A percentile compares a stretch with the other conserved stretches of the same genome.
These are phyloP conservation scores for Hsuehochloa calcarea DNA, from an alignment of 176 grass and related monocot species.

Conservation along the genomic window DNA sequence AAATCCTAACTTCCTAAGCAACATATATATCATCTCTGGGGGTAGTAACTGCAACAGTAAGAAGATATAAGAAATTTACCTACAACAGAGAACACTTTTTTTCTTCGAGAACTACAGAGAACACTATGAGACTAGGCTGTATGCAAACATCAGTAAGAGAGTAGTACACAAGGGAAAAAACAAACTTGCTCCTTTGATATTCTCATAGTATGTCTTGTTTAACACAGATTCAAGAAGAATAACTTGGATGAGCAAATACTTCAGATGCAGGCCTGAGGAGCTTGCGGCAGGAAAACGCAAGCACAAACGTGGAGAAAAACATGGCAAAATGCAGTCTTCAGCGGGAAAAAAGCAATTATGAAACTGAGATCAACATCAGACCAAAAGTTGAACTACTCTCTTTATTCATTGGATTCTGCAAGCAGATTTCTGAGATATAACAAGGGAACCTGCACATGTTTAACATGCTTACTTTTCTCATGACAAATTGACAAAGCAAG, in stretches of 20 bases:
- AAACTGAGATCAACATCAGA: conserved; percentile 46
- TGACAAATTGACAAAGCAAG: conserved; percentile 39
- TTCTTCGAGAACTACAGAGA: background rate
- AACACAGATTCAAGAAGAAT: conserved; percentile 26
- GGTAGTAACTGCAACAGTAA: conserved; percentile 21
- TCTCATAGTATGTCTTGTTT: conserved; percentile 24
- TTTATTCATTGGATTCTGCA: conserved; percentile 44
- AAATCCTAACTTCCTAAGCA: background rate
- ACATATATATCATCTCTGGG: background rate
- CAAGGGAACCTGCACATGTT: conserved; percentile 46
- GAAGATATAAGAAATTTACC: background rate
- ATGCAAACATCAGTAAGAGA: background rate
- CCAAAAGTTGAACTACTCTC: conserved; percentile 36
- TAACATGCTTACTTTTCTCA: conserved; percentile 30
- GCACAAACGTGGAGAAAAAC: conserved; percentile 31
- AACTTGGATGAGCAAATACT: conserved; percentile 49
- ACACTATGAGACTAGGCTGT: conserved; percentile 7
- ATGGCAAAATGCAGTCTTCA: conserved; percentile 47
- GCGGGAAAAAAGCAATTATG: conserved; percentile 25
- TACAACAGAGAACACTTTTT: background rate
- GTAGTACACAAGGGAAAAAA: background rate
- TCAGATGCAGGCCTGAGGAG: conserved; percentile 31
- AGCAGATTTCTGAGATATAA: conserved; percentile 34
- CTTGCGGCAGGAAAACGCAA: conserved; percentile 27
- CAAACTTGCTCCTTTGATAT: conserved; percentile 24